Conservation (phyloP, 2,329 filamentous ascomycete genomes). For the Cylindrodendrum hubeiense region DNA sequence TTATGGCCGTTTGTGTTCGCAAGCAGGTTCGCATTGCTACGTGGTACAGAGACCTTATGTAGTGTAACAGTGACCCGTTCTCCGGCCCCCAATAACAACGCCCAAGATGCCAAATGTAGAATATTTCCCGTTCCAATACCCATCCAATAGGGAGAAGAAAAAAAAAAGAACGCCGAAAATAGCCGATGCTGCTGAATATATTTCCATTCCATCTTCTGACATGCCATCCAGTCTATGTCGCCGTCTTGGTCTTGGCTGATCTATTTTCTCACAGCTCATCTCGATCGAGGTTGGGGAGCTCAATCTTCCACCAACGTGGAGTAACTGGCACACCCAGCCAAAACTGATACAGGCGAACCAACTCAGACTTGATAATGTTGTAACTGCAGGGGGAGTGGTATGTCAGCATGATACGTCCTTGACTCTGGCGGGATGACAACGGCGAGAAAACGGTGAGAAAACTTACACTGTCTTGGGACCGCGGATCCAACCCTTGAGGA, state of each 20-base stretch:
- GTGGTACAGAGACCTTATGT: slow-evolving; percentile 1
- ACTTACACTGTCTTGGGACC: slow-evolving; percentile 80
- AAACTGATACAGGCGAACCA: slow-evolving; percentile 60
- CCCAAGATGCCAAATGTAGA: slow-evolving; percentile 10
- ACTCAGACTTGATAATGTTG: slow-evolving; percentile 59
- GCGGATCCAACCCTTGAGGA: slow-evolving; percentile 77
- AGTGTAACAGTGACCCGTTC: background rate
- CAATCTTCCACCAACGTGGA: slow-evolving; percentile 61
- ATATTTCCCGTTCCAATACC: background rate
- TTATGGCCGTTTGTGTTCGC: background rate
- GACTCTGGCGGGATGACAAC: background rate
- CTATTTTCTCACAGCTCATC: slow-evolving; percentile 60
- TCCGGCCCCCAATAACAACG: slow-evolving; percentile 4
- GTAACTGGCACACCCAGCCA: slow-evolving; percentile 66
- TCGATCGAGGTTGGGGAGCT: slow-evolving; percentile 55
- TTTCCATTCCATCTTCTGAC: background rate
- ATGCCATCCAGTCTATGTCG: background rate
- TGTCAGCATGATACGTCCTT: background rate
- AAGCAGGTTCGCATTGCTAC: slow-evolving; percentile 4
- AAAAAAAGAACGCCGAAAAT: slow-evolving; percentile 10
- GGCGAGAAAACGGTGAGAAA: background rate
- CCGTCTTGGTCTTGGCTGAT: background rate
- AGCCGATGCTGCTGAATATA: slow-evolving; percentile 10
- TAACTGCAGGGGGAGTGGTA: slow-evolving; percentile 48
- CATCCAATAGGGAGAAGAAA: background rate